These are phyloP conservation scores for Pestalotiopsis sp. DNA, from an alignment of 2,329 filamentous ascomycete species.

Conservation along the genomic window DNA sequence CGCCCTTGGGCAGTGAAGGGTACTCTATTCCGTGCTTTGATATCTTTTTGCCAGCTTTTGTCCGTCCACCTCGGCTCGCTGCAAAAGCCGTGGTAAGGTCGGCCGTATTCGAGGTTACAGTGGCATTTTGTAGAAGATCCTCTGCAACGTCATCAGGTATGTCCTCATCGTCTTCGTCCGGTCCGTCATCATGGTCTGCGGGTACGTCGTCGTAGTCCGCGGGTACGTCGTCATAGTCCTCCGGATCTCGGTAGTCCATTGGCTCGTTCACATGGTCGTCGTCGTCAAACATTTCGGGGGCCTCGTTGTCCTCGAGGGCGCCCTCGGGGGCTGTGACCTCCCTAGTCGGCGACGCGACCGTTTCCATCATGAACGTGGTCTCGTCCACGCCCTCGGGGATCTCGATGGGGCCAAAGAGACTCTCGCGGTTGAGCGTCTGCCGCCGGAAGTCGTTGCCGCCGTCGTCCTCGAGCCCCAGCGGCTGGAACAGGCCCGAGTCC, in stretches of 20 bases:
- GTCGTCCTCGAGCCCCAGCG: conserved; percentile 41
- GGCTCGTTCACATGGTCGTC: conserved; percentile 27
- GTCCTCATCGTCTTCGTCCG: not conserved
- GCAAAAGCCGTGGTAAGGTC: conserved; percentile 14
- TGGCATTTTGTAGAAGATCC: conserved; percentile 18
- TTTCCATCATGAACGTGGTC: conserved; percentile 53
- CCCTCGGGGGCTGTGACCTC: conserved; percentile 1
- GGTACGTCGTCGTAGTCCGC: conserved; percentile 7
- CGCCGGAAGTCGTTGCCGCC: conserved; percentile 38
- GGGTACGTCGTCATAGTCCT: conserved; percentile 26
- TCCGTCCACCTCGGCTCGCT: conserved; percentile 30
- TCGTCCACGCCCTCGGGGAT: conserved; percentile 52
- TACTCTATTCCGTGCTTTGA: conserved; percentile 77
- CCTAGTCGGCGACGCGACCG: conserved; percentile 25
- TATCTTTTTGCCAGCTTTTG: conserved; percentile 53
- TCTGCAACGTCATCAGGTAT: conserved; percentile 25
- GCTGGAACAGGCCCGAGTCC: conserved; percentile 56
- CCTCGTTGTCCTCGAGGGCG: conserved; percentile 14
- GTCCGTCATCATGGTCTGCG: not conserved
- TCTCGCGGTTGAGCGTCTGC: conserved; percentile 45
- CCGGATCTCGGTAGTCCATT: conserved; percentile 23
- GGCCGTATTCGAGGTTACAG: conserved; percentile 17
- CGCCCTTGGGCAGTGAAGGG: conserved; percentile 70
- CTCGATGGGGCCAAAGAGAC: conserved; percentile 52
- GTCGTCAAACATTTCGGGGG: conserved; percentile 16